Base-by-base conservation (phyloP, 805 yeast species). In the Dipodascus geniculatus region DNA sequence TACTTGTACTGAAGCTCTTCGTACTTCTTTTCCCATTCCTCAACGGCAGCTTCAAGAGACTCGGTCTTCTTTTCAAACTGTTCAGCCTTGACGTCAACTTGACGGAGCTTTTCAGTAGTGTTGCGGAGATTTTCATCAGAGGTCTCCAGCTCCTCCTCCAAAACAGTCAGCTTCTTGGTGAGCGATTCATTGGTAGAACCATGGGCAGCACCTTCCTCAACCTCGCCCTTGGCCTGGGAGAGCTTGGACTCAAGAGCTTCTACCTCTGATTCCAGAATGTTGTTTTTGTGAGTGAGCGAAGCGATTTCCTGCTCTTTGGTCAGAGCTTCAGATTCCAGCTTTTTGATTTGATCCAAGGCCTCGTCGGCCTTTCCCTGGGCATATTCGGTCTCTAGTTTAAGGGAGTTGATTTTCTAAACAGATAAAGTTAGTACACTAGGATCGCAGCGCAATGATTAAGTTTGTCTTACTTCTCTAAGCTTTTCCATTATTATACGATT, bases 301-400 rank as follows among this genome's bases (percentile, higher is more conserved):
- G 88, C 89, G 71, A 93, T 88, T 71, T 87, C 93, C 76, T 93
- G 91, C 70, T 93, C 99, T 75, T 90, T 90, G 62, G 87, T 90
- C 62, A 87, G 76, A 67, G 79, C 79, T 67, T 88, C 96, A 74
- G 91, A 97, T 72, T 91, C 98, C 70, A 91, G 78, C 67, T 78
- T 83, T 78, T 90, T 93, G 74, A 86, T 81, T 70, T 82, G 83
- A 59, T 78, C 81, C 57, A 82, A 72, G 65, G 86, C 79, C 65
- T 87, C 96, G 67, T 93, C 99, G 57, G 93, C 83, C 77, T 89
- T 87, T 71, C 88, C 96, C 76, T 91, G 96, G 87, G 99, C 95
- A 65, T 83, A 77, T 76, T 93, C 99, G 61, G 96, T 91, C 70
- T 93, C 98, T 65, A 87, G 77, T 74, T 91, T 90, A 71, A 93